These are phyloP conservation scores for Zasmidium cellare DNA, from an alignment of 2,329 filamentous ascomycete species.

Conservation along the genomic window DNA sequence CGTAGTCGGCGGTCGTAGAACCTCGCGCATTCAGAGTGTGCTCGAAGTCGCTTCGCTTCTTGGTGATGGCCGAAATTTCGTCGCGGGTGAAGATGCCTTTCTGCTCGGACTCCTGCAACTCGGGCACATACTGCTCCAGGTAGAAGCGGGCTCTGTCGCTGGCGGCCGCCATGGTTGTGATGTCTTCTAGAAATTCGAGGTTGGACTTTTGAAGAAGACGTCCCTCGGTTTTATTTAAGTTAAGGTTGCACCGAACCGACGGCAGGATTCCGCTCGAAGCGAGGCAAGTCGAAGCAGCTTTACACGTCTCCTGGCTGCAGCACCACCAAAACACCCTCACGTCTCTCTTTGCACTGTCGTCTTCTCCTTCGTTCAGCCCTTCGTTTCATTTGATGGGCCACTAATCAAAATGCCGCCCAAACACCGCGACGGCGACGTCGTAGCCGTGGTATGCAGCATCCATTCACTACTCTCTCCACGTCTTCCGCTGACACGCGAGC, in stretches of 20 bases:
- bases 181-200: background rate
- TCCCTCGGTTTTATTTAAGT: too few relatives aligned
- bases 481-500: constrained; percentile 6
- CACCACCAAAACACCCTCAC: constrained; percentile 1
- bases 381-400: constrained; percentile 11
- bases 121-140: constrained; percentile 86
- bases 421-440: constrained; percentile 62
- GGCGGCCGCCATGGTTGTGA: constrained; percentile 74
- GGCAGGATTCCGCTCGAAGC: background rate
- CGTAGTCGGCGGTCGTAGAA: constrained; percentile 74
- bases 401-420: constrained; percentile 56
- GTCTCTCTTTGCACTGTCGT: constrained; percentile 3
- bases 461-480: constrained; percentile 8
- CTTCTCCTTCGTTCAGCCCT: constrained; percentile 9
- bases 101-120: constrained; percentile 86
- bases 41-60: constrained; percentile 90
- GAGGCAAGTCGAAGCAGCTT: background rate
- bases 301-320: background rate
- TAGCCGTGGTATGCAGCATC: constrained; percentile 54
- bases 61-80: constrained; percentile 85
- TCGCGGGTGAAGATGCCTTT: constrained; percentile 90
- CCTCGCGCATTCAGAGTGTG: constrained; percentile 85
- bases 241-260: background rate
- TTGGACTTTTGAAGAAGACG: too few relatives aligned
- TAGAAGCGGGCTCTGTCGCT: constrained; percentile 95